phyloP scores from a whole-genome alignment of 768 basidiomycete species.

The Suillus lakei region DNA sequence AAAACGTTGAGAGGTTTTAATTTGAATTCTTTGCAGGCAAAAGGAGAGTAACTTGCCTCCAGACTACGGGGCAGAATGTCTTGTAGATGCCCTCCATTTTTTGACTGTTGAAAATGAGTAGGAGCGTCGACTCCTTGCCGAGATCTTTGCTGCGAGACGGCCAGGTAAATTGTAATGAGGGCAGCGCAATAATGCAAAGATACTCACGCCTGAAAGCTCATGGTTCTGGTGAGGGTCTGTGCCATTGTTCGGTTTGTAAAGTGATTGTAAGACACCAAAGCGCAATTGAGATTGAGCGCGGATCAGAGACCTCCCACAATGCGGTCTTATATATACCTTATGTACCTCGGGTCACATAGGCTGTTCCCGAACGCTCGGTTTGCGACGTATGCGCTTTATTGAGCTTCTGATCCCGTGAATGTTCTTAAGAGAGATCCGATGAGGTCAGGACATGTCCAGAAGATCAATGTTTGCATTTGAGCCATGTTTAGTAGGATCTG shows the following conservation, averaged over 20 bases:
- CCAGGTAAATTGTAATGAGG: background rate
- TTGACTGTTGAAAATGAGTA: background rate
- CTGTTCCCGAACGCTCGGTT: too few relatives aligned
- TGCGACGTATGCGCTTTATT: too few relatives aligned
- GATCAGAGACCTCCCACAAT: background rate
- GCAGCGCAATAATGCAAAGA: background rate
- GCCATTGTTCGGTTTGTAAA: too few relatives aligned
- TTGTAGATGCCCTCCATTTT: background rate
- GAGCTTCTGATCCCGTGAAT: too few relatives aligned
- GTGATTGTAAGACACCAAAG: background rate
- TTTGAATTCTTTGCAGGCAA: too few relatives aligned
- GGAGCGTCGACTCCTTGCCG: background rate
- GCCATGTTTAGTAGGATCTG: too few relatives aligned
- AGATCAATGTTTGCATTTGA: too few relatives aligned
- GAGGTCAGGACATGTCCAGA: too few relatives aligned
- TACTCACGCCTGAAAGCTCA: background rate
- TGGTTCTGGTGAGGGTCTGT: too few relatives aligned
- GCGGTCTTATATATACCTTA: too few relatives aligned
- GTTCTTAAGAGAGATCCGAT: too few relatives aligned
- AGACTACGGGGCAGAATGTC: background rate
- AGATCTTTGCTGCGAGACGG: background rate
- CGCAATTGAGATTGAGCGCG: background rate
- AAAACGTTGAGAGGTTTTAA: background rate
- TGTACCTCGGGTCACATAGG: too few relatives aligned
- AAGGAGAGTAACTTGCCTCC: background rate